Base-by-base conservation (phyloP, 768 basidiomycete genomes). In the Clathrus columnatus region DNA sequence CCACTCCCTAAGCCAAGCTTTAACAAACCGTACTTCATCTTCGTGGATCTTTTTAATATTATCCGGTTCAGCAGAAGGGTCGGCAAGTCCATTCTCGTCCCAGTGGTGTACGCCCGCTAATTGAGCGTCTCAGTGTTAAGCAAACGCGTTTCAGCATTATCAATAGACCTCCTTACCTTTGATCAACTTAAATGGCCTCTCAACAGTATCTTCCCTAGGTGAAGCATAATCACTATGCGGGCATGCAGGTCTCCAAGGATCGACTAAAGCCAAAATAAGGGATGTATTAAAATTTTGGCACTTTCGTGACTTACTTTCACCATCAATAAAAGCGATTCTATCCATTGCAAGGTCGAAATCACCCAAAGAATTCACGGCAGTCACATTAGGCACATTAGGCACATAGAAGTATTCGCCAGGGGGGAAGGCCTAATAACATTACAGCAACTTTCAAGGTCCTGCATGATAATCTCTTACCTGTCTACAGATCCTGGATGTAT, bases 261-360 rank as follows among this genome's bases (percentile, higher is more conserved):
- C 72, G 16, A 53, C 46, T 49, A 57, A 42, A 3, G 18, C 14
- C 7, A 14, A 14, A 47, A 46, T 6, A 47, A 23, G 21, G 26
- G 14, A 47, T 4, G 20, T 3, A 11, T 36, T 8, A 11, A 2
- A 3, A 36, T 43, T 43, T 21, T n/a, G n/a, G 21, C 5, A 48
- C 21, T 23, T 50, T 28, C 32, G 20, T 7, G 1, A 62, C 70
- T 7, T 47, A 85, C 87, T 78, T 77, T 89, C 85, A 7, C 89
- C 89, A 61, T 92, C 89, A 55, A 97, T 87, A 62, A 95, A 82
- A 0, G 92, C 93, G 58, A 97, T 70, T 58, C 85, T 74, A 68
- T 93, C 87, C 14, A 80, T 82, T 17, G 83, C 82, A 53, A 95
- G 83, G 50, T 75, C 80, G 68, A 87, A 97, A 64, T 85, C 86